Percentiles rank a stretch among this genome's conserved stretches.
Conservation (phyloP, 257 asterid genomes). For the Gentiana dahurica region DNA sequence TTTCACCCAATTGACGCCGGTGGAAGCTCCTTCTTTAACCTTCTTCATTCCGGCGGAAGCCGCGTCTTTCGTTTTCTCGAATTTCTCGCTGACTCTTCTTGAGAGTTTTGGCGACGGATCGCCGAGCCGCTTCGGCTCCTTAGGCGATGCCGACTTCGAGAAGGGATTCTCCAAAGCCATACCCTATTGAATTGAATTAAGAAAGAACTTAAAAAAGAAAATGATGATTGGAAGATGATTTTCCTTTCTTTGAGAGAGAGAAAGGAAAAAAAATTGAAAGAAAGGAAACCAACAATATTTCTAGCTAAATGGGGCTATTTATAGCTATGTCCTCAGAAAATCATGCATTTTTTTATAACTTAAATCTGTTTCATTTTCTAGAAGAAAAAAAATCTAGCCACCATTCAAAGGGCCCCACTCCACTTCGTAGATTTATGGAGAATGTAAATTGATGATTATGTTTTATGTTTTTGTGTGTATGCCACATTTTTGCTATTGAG, state of each 20-base stretch:
- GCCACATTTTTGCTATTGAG: too few relatives aligned
- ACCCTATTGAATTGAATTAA: too few relatives aligned
- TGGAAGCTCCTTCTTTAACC: slow-evolving; percentile 40
- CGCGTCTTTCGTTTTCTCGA: slow-evolving; percentile 46
- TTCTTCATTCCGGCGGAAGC: slow-evolving; percentile 39
- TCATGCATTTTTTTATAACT: too few relatives aligned
- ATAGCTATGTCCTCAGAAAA: too few relatives aligned
- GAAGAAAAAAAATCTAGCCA: too few relatives aligned
- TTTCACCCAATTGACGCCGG: slow-evolving; percentile 52
- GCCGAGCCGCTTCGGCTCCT: slow-evolving; percentile 20
- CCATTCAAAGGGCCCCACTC: too few relatives aligned
- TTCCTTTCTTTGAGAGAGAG: background rate
- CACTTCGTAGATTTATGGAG: too few relatives aligned
- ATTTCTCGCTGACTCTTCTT: slow-evolving; percentile 24
- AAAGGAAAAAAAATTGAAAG: background rate
- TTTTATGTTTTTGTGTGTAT: too few relatives aligned
- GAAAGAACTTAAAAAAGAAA: slow-evolving; percentile 3
- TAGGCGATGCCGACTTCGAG: slow-evolving; percentile 6
- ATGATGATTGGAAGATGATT: background rate
- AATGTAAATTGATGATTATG: too few relatives aligned
- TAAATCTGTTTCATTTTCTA: too few relatives aligned
- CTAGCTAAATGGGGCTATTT: too few relatives aligned
- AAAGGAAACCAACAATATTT: background rate
- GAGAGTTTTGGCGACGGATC: slow-evolving; percentile 21
- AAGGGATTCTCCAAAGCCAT: slow-evolving; percentile 10